These are phyloP conservation scores for Alternaria hordeiaustralica DNA, from an alignment of 2,329 filamentous ascomycete species.

Conservation along the genomic window DNA sequence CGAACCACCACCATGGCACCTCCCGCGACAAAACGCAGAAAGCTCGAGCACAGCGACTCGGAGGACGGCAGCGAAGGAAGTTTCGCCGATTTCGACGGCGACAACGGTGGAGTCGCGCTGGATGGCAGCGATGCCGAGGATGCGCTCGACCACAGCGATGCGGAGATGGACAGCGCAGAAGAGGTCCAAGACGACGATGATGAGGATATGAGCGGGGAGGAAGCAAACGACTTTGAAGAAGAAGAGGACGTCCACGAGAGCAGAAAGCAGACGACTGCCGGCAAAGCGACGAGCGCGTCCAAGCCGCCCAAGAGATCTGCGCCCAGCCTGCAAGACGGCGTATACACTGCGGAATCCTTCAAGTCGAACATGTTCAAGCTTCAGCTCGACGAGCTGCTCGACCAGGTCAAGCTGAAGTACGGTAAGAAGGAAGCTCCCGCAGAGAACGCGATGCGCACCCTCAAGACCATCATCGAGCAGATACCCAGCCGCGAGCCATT, in stretches of 20 bases:
- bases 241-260: slow-evolving; percentile 17
- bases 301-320: slow-evolving; percentile 33
- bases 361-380: slow-evolving; percentile 72
- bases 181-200: slow-evolving; percentile 14
- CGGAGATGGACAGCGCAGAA: slow-evolving; percentile 17
- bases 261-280: slow-evolving; percentile 7
- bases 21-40: slow-evolving; percentile 55
- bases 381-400: slow-evolving; percentile 69
- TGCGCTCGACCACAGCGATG: slow-evolving; percentile 13
- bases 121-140: slow-evolving; percentile 23
- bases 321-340: slow-evolving; percentile 41
- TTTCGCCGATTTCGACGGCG: slow-evolving; percentile 31
- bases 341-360: slow-evolving; percentile 62
- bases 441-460: slow-evolving; percentile 49
- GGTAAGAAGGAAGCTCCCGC: slow-evolving; percentile 62
- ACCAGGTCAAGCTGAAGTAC: slow-evolving; percentile 64
- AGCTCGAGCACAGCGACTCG: slow-evolving; percentile 50
- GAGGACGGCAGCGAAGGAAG: slow-evolving; percentile 35
- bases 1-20: slow-evolving; percentile 38
- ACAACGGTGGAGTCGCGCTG: slow-evolving; percentile 21
- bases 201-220: slow-evolving; percentile 22
- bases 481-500: slow-evolving; percentile 60
- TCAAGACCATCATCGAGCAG: slow-evolving; percentile 55
- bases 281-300: slow-evolving; percentile 16
- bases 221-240: slow-evolving; percentile 10